These are phyloP conservation scores for Lepraria neglecta DNA, from an alignment of 495 filamentous ascomycete species.

Conservation along the genomic window DNA sequence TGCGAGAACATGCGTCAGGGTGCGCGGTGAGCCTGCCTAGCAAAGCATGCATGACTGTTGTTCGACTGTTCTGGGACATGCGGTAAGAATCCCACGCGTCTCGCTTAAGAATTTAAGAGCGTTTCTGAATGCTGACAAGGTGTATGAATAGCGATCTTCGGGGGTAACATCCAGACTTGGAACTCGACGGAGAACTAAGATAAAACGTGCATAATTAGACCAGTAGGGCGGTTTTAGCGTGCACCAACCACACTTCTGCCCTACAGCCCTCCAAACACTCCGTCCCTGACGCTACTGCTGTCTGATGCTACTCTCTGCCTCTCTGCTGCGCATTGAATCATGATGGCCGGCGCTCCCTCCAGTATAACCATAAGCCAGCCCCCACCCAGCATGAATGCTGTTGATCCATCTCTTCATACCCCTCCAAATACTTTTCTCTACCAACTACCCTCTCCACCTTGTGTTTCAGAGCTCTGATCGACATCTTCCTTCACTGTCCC, in stretches of 20 bases:
- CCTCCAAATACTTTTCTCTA: constrained; percentile 10
- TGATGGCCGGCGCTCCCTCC: constrained; percentile 15
- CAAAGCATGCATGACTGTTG: no score
- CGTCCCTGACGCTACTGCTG: constrained; percentile 13
- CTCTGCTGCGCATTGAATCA: constrained; percentile 17
- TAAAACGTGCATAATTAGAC: not conserved
- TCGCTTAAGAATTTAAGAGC: no score
- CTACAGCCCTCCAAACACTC: constrained; percentile 11
- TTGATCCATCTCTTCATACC: constrained; percentile 15
- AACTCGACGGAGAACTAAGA: no score
- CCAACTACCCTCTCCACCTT: not conserved
- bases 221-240: constrained; percentile 7
- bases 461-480: constrained; percentile 4
- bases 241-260: constrained; percentile 11
- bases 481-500: constrained; percentile 8
- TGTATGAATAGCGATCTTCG: not conserved
- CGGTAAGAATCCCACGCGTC: no score
- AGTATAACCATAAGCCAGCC: constrained; percentile 20
- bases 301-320: constrained; percentile 10
- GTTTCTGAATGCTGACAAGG: no score
- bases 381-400: constrained; percentile 16
- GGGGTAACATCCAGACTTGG: not conserved
- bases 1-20: no score
- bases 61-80: no score
- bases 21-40: no score